Conservation (phyloP, 2,329 filamentous ascomycete species). For the Aspergillus oerlinghausenensis region DNA sequence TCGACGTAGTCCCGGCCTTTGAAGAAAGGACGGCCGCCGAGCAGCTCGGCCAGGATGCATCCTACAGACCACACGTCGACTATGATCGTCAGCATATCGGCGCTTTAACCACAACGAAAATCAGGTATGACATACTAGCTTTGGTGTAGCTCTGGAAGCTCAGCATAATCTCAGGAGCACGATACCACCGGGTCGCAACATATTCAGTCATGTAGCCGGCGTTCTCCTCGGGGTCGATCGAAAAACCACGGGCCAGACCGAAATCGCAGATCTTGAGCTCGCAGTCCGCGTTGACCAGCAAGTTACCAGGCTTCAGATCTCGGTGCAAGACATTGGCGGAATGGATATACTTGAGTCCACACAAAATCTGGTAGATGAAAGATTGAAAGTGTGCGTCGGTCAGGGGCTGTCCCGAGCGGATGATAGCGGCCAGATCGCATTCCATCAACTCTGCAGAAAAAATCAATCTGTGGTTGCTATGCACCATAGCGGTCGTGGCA, state of each 20-base stretch:
- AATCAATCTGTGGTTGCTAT: constrained; percentile 4
- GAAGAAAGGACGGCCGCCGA: constrained; percentile 96
- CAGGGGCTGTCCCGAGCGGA: constrained; percentile 90
- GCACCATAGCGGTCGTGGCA: background rate
- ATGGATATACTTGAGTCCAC: constrained; percentile 98
- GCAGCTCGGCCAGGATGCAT: constrained; percentile 92
- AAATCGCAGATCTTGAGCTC: constrained; percentile 99
- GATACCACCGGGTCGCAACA: constrained; percentile 97
- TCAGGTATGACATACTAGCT: constrained; percentile 70
- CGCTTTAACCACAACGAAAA: constrained; percentile 1
- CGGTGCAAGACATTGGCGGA: constrained; percentile 96
- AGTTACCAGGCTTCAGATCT: constrained; percentile 93
- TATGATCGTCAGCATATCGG: constrained; percentile 36
- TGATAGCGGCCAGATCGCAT: constrained; percentile 96
- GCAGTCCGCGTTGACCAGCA: constrained; percentile 97
- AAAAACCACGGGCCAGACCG: constrained; percentile 92
- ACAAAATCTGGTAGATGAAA: constrained; percentile 99
- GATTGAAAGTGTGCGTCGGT: constrained; percentile 99
- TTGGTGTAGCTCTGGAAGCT: constrained; percentile 99
- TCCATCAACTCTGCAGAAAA: constrained; percentile 82
- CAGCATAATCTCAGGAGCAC: constrained; percentile 98
- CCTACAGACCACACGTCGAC: constrained; percentile 99
- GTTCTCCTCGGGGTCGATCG: constrained; percentile 94
- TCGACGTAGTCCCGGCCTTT: constrained; percentile 99
- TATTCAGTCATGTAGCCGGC: constrained; percentile 99